Conservation (phyloP, 1,284 basidiomycete species). For the Cystobasidium pallidum region DNA sequence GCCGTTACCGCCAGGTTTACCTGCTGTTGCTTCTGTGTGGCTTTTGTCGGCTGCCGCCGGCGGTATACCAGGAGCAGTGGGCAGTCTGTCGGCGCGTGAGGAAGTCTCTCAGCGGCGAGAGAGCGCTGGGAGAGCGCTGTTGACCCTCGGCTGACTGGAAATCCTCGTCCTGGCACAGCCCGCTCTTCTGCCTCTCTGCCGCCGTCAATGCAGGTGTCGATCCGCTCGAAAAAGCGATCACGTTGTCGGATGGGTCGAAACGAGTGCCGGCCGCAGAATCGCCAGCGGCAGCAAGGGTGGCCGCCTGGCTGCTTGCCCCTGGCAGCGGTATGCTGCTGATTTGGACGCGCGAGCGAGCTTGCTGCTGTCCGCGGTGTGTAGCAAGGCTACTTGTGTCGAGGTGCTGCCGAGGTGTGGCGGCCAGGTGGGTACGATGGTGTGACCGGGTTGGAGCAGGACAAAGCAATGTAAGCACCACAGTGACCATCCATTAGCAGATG, state of each 20-base stretch:
- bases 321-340: conserved; percentile 1
- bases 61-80: neutral
- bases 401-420: neutral
- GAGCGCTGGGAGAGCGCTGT: neutral
- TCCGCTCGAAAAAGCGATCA: conserved; percentile 19
- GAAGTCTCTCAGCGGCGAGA: neutral
- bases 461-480: neutral
- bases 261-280: too few species aligned
- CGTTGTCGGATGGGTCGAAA: conserved; percentile 2
- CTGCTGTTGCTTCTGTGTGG: neutral
- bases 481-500: neutral
- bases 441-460: neutral
- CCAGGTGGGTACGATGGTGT: too few species aligned
- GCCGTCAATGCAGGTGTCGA: conserved; percentile 14
- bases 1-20: neutral
- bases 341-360: neutral
- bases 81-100: neutral
- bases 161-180: neutral
- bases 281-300: neutral
- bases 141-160: neutral
- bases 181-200: conserved; percentile 3
- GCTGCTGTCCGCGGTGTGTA: too few species aligned
- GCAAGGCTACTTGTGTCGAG: too few species aligned
- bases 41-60: conserved; percentile 1
- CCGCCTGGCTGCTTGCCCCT: neutral